Evolutionary conservation across 768 basidiomycete genomes (phyloP), one percentile per base, ranked within the genome.

Genomic region (Phlebiopsis flavidoalba): DNA sequence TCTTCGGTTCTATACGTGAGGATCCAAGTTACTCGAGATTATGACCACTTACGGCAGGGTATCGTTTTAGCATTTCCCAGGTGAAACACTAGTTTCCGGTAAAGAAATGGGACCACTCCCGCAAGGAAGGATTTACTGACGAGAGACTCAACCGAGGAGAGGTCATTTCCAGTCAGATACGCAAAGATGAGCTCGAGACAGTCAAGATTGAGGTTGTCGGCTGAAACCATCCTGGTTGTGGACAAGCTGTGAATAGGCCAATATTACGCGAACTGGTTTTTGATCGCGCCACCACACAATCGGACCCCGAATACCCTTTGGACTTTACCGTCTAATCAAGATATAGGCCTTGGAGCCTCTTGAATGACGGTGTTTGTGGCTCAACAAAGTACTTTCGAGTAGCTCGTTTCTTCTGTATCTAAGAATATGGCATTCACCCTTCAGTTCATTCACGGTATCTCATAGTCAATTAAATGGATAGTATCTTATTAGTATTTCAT

Each of bases 101-200:
- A 91, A 8, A 92, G 74, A 15, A 77, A 74, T 0, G 89, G 88
- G 2, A 86, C 79, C 0, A 81, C 86, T 0, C 80, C 88, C 0
- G 81, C 81, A 24, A 85, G 75, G 63, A 91, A 91, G 0, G 86
- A 82, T 47, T 77, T 78, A 67, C 82, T 87, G 66, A 89, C 88
- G 46, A 84, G 82, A 0, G 86, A 81, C n/a, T 6, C 26, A 19
- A 84, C 76, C 3, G 83, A 79, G 15, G 83, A 77, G 35, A 91
- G 79, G 65, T 89, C 86, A 0, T 72, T 59, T 17, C 78, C 76
- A 46, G 76, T 69, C 5, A 91, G 74, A 64, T 79, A 74, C 0
- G 74, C 71, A 63, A 87, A 87, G 17, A 91, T 82, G n/a, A 84
- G 75, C 67, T 87, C 85, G 46, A 90, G 79, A 40, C 91, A 86